Evolutionary conservation across 805 yeast genomes (phyloP).

Genomic region (Schwanniomyces vanrijiae): DNA sequence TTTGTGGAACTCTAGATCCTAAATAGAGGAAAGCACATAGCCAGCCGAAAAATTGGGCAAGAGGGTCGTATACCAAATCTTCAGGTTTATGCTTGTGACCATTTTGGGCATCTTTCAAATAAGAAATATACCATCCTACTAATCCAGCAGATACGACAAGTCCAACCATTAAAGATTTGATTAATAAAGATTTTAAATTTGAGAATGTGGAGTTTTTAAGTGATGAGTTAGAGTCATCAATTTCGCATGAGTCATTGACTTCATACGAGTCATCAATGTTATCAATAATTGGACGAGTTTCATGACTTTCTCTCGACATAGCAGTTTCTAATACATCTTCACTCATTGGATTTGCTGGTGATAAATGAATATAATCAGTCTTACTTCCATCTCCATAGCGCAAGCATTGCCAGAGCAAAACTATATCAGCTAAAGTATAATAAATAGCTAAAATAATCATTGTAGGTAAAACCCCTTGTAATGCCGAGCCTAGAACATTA

Average conservation of each 20-base stretch:
- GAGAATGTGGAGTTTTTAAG: slow-evolving; percentile 12
- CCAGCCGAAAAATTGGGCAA: slow-evolving; percentile 90
- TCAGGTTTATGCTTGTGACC: slow-evolving; percentile 31
- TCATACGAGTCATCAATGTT: slow-evolving; percentile 25
- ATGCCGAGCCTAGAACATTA: slow-evolving; percentile 85
- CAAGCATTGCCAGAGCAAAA: slow-evolving; percentile 79
- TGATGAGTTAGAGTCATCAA: neutral
- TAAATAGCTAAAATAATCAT: slow-evolving; percentile 92
- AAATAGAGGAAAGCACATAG: slow-evolving; percentile 70
- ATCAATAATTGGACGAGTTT: slow-evolving; percentile 13
- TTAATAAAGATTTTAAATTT: slow-evolving; percentile 18
- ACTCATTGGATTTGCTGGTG: slow-evolving; percentile 84
- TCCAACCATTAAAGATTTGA: slow-evolving; percentile 53
- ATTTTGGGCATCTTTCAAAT: slow-evolving; percentile 43
- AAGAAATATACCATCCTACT: slow-evolving; percentile 81
- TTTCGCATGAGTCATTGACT: slow-evolving; percentile 18
- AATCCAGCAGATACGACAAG: slow-evolving; percentile 77
- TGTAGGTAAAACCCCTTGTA: slow-evolving; percentile 90
- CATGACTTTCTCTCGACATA: slow-evolving; percentile 40
- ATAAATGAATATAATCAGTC: slow-evolving; percentile 74
- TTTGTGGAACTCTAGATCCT: slow-evolving; percentile 93
- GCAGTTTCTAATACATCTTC: slow-evolving; percentile 69
- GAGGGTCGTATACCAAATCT: slow-evolving; percentile 61
- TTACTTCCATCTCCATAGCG: slow-evolving; percentile 65
- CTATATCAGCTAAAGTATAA: slow-evolving; percentile 88